Percentiles rank a stretch among this genome's conserved stretches.
Evolutionary conservation across 768 basidiomycete genomes (phyloP).

Genomic region (Lactarius hatsudake): DNA sequence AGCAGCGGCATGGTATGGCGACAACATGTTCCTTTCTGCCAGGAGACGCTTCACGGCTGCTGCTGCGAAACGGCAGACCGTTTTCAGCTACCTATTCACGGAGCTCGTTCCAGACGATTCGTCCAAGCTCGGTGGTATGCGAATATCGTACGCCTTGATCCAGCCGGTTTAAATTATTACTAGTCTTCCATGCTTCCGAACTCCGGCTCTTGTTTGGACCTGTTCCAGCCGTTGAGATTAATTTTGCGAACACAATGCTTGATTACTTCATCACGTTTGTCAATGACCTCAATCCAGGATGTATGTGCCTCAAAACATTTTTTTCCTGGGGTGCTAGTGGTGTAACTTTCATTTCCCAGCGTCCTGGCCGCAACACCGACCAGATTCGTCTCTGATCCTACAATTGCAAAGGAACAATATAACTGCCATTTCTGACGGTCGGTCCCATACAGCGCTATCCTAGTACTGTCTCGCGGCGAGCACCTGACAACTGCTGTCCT

Average conservation of each 20-base stretch:
- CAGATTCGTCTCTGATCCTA: background rate
- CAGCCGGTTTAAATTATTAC: background rate
- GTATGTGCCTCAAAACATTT: constrained; percentile 35
- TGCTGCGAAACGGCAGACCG: constrained; percentile 45
- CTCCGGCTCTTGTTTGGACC: constrained; percentile 49
- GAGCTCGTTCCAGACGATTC: constrained; percentile 58
- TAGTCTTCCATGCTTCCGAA: constrained; percentile 52
- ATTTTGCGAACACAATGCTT: constrained; percentile 47
- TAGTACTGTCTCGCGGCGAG: background rate
- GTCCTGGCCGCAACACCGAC: constrained; percentile 44
- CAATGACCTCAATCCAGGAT: constrained; percentile 52
- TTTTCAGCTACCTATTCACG: constrained; percentile 54
- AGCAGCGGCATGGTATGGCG: constrained; percentile 55
- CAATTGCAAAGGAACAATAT: background rate
- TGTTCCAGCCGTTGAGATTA: constrained; percentile 43
- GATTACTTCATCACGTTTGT: constrained; percentile 59
- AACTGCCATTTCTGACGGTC: background rate
- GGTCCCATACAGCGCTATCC: background rate
- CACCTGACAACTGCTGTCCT: background rate
- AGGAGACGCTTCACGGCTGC: constrained; percentile 50
- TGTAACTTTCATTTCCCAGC: constrained; percentile 32
- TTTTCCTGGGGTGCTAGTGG: background rate
- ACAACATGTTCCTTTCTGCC: constrained; percentile 53
- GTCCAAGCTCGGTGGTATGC: constrained; percentile 47
- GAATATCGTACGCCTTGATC: background rate